Conservation (phyloP, 371 early-diverging fungal species). For the Funneliformis caledonium region DNA sequence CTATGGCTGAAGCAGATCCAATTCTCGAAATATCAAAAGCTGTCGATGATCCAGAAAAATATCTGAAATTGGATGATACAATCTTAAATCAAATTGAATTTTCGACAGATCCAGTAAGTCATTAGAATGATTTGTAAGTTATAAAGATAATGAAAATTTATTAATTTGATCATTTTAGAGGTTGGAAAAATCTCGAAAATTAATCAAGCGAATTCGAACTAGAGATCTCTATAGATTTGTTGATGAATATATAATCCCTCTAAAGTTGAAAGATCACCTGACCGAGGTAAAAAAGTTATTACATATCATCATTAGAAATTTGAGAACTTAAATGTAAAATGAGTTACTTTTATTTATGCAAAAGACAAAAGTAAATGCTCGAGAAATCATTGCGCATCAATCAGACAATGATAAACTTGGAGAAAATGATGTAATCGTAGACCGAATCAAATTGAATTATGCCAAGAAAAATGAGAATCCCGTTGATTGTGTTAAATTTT, state of each 20-base stretch:
- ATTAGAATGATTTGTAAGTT: conserved; percentile 12
- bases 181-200: conserved; percentile 65
- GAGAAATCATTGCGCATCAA: conserved; percentile 10
- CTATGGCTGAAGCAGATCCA: conserved; percentile 80
- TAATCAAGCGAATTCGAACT: conserved; percentile 74
- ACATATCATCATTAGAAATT: neutral
- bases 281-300: neutral
- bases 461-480: conserved; percentile 87
- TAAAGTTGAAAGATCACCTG: conserved; percentile 43
- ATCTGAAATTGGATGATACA: conserved; percentile 82
- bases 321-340: neutral
- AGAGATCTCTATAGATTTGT: conserved; percentile 89
- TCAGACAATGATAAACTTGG: neutral
- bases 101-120: conserved; percentile 54
- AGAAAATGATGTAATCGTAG: conserved; percentile 74
- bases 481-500: conserved; percentile 83
- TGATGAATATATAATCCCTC: conserved; percentile 80
- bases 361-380: neutral
- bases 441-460: conserved; percentile 74
- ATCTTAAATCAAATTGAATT: conserved; percentile 86
- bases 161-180: conserved; percentile 47
- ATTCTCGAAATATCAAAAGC: conserved; percentile 72
- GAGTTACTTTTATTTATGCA: neutral
- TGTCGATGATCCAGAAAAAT: conserved; percentile 71
- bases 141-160: neutral